Evolutionary conservation across 345 rosid species (phyloP).

Genomic region (Pugionium dolabratum): DNA sequence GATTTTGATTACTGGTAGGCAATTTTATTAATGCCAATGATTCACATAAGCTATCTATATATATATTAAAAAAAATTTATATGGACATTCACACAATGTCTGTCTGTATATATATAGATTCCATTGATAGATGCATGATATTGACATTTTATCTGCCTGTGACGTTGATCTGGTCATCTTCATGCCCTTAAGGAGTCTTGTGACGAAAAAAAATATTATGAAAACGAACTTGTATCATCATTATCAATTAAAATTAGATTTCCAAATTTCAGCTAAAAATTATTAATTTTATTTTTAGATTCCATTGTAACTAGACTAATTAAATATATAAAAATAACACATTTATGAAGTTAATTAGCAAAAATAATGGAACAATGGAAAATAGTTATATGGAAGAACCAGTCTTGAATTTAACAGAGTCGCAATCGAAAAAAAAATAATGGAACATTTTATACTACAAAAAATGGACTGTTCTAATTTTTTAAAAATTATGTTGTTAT

Average conservation of each 20-base stretch:
- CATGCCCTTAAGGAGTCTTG: too few relatives aligned
- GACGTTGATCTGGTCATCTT: slow-evolving; percentile 31
- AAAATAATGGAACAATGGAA: too few relatives aligned
- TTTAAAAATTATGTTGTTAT: too few relatives aligned
- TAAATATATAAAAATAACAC: not conserved
- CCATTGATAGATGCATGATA: not conserved
- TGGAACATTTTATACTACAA: too few relatives aligned
- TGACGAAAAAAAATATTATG: not conserved
- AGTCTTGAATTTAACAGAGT: too few relatives aligned
- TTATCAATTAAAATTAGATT: not conserved
- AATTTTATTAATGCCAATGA: slow-evolving; percentile 4
- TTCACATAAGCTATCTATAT: slow-evolving; percentile 11
- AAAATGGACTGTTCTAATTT: too few relatives aligned
- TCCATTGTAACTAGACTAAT: not conserved
- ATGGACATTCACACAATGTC: slow-evolving; percentile 23
- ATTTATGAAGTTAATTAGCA: slow-evolving; percentile 4
- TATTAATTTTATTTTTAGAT: not conserved
- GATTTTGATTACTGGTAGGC: not conserved
- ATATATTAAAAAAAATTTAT: too few relatives aligned
- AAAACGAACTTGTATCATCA: not conserved
- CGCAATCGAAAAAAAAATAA: too few relatives aligned
- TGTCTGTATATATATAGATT: slow-evolving; percentile 21
- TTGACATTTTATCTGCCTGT: slow-evolving; percentile 20
- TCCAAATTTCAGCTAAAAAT: slow-evolving; percentile 1
- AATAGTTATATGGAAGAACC: too few relatives aligned